Percentiles rank a stretch among this genome's conserved stretches.
Conservation (phyloP, 768 basidiomycete species). For the Ramaria sp. region DNA sequence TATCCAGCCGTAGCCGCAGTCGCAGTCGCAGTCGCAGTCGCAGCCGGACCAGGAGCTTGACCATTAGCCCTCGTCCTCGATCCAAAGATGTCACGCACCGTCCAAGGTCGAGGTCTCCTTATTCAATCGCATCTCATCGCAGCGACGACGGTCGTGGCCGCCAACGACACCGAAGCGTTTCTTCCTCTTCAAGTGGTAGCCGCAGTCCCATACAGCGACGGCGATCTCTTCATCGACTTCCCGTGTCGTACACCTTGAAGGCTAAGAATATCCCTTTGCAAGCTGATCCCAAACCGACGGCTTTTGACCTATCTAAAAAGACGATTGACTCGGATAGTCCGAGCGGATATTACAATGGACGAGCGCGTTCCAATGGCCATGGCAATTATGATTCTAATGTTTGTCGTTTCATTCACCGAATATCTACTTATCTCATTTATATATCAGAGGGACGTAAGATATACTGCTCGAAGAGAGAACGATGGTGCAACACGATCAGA, state of each 20-base stretch:
- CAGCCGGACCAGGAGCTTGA: constrained; percentile 21
- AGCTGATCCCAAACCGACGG: neutral
- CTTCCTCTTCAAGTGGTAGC: constrained; percentile 41
- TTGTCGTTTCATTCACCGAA: neutral
- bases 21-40: constrained; percentile 37
- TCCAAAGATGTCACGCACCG: constrained; percentile 15
- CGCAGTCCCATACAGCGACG: constrained; percentile 40
- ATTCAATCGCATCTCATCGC: constrained; percentile 27
- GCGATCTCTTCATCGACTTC: constrained; percentile 54
- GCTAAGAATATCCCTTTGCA: neutral
- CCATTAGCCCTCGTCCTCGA: constrained; percentile 20
- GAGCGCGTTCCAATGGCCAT: neutral
- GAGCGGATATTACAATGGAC: neutral
- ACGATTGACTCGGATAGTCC: neutral
- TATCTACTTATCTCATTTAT: neutral
- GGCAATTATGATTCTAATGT: neutral
- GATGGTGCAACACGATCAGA: neutral
- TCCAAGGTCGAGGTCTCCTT: constrained; percentile 28
- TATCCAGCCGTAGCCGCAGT: constrained; percentile 34
- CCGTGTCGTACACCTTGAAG: constrained; percentile 17
- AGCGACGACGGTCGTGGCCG: constrained; percentile 25
- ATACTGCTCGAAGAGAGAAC: neutral
- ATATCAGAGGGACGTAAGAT: neutral
- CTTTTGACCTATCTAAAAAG: neutral
- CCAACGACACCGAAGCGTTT: constrained; percentile 32